Evolutionary conservation across 2,329 filamentous ascomycete genomes (phyloP).

Genomic region (Paecilomyces formosus): DNA sequence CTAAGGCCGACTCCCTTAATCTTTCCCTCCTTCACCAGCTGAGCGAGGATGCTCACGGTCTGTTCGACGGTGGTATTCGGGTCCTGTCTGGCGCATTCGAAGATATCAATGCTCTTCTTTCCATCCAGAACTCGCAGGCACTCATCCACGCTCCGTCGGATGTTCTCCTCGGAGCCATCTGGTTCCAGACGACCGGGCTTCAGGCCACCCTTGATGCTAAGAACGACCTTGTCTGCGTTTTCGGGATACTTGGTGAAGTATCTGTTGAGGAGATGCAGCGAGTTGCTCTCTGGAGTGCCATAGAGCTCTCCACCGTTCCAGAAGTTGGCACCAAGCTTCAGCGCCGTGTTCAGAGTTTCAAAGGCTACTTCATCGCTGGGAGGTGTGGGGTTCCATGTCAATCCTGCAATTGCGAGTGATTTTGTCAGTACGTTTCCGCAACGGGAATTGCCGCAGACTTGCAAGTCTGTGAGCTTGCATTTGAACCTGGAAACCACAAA

Average conservation of each 20-base stretch:
- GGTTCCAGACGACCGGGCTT: constrained; percentile 29
- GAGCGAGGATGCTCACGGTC: constrained; percentile 30
- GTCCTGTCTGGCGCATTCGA: constrained; percentile 53
- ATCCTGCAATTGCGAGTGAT: constrained; percentile 2
- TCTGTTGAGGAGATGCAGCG: constrained; percentile 50
- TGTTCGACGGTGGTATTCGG: constrained; percentile 43
- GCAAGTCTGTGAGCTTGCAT: background rate
- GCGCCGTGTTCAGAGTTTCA: constrained; percentile 2
- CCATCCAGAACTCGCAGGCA: constrained; percentile 47
- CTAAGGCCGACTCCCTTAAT: constrained; percentile 37
- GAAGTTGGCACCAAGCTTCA: constrained; percentile 34
- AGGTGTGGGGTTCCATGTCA: constrained; percentile 9
- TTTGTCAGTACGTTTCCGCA: background rate
- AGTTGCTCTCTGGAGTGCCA: constrained; percentile 51
- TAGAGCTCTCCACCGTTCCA: constrained; percentile 64
- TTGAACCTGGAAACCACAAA: background rate
- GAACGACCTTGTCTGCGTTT: constrained; percentile 54
- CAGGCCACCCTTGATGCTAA: constrained; percentile 55
- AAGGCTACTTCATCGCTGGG: constrained; percentile 8
- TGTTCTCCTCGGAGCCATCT: constrained; percentile 47
- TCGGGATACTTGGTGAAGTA: constrained; percentile 60
- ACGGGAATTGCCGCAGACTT: background rate
- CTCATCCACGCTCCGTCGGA: constrained; percentile 53
- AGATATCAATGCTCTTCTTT: constrained; percentile 55
- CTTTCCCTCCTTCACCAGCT: constrained; percentile 36